Conservation (phyloP, 2,329 filamentous ascomycete species). For the Ophioceras dolichostomum region DNA sequence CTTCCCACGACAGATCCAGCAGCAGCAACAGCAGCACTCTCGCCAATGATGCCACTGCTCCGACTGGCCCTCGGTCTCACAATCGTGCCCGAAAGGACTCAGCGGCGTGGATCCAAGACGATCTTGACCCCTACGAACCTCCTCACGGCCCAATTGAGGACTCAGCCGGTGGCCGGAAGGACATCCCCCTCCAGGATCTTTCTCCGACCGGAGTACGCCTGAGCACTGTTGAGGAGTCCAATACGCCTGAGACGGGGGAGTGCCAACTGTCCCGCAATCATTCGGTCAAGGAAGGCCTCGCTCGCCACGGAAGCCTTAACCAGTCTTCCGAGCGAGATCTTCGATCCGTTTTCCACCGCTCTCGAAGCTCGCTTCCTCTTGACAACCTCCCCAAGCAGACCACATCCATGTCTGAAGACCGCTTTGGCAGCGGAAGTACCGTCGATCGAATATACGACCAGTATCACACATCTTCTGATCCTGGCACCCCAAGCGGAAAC, state of each 20-base stretch:
- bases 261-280: not conserved
- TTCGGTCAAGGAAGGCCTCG: not conserved
- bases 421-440: slow-evolving; percentile 16
- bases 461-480: slow-evolving; percentile 9
- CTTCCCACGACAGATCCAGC: slow-evolving; percentile 1
- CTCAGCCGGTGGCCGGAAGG: not conserved
- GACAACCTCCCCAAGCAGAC: not conserved
- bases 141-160: not conserved
- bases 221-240: not conserved
- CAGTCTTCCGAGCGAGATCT: no score
- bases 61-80: not conserved
- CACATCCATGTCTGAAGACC: slow-evolving; percentile 5
- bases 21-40: not conserved
- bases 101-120: not conserved
- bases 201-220: not conserved
- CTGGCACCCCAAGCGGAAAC: not conserved
- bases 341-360: not conserved
- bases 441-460: slow-evolving; percentile 19
- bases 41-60: not conserved
- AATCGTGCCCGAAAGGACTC: not conserved
- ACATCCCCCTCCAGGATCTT: slow-evolving; percentile 1
- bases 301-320: not conserved
- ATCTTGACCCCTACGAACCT: not conserved
- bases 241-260: no score
- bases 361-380: not conserved